A percentile compares a stretch with the other conserved stretches of the same genome.
phyloP scores from a whole-genome alignment of 208 protist species.

The Trypanosoma cruzi region DNA sequence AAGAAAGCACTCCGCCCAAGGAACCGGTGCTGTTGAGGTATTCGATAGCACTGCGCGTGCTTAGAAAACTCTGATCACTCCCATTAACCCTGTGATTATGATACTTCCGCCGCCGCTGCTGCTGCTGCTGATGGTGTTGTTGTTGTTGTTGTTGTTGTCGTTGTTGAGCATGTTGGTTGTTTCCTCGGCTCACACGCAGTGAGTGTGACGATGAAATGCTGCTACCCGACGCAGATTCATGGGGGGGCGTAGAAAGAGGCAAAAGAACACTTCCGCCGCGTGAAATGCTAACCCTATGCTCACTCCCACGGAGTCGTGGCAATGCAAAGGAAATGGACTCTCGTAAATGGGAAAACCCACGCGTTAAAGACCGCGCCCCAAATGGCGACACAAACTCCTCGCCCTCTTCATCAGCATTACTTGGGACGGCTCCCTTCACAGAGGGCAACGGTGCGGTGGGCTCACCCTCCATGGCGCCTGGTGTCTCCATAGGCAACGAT shows the following conservation, averaged over 20 bases:
- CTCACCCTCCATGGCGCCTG: neutral
- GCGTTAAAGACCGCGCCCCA: conserved; percentile 26
- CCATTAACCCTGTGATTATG: neutral
- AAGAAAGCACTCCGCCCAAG: conserved; percentile 51
- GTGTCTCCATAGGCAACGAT: neutral
- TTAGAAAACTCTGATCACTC: conserved; percentile 28
- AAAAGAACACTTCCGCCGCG: conserved; percentile 16
- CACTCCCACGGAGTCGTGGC: conserved; percentile 3
- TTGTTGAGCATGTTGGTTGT: neutral
- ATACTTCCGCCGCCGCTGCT: neutral
- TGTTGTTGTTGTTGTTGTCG: neutral
- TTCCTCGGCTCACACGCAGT: neutral
- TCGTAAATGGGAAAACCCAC: conserved; percentile 54
- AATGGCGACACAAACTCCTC: conserved; percentile 10
- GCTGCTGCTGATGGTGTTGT: neutral
- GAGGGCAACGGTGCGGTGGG: neutral
- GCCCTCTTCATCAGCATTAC: neutral
- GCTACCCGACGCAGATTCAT: conserved; percentile 11
- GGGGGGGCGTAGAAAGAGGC: conserved; percentile 6
- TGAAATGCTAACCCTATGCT: neutral
- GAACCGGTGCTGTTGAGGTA: conserved; percentile 32
- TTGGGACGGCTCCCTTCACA: neutral
- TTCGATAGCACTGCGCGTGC: conserved; percentile 22
- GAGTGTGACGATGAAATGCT: conserved; percentile 22
- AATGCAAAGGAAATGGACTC: conserved; percentile 42